Evolutionary conservation across 2,329 filamentous ascomycete genomes (phyloP).

Genomic region (Alternaria ethzedia): DNA sequence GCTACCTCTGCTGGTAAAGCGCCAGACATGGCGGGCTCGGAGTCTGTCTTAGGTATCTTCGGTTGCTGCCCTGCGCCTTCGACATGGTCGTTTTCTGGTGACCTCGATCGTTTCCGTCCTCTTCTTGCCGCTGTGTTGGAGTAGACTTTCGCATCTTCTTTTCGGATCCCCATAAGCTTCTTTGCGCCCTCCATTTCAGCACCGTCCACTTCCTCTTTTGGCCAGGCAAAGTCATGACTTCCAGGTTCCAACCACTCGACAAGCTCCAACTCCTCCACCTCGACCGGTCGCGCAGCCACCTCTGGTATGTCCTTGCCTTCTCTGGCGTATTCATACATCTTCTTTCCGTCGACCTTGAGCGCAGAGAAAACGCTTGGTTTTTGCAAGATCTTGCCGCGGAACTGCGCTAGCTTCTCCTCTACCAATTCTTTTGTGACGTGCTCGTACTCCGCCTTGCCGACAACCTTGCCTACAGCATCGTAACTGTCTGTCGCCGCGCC

Average conservation of each 20-base stretch:
- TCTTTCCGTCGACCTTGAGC: conserved; percentile 90
- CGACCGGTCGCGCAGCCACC: conserved; percentile 80
- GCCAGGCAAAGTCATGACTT: conserved; percentile 79
- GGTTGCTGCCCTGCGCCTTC: conserved; percentile 25
- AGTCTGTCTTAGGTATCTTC: conserved; percentile 35
- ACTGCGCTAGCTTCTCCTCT: conserved; percentile 75
- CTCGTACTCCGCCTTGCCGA: conserved; percentile 75
- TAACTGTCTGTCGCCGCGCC: conserved; percentile 93
- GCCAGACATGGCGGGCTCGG: conserved; percentile 43
- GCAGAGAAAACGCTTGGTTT: conserved; percentile 92
- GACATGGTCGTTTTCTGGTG: conserved; percentile 16
- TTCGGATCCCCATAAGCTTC: conserved; percentile 60
- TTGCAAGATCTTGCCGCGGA: conserved; percentile 85
- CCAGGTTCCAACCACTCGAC: conserved; percentile 85
- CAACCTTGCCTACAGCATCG: conserved; percentile 82
- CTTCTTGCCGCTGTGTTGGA: conserved; percentile 34
- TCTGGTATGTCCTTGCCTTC: conserved; percentile 88
- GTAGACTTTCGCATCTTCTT: conserved; percentile 32
- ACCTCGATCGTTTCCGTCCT: conserved; percentile 29
- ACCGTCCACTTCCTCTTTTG: conserved; percentile 75
- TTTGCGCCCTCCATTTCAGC: conserved; percentile 79
- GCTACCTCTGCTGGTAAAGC: conserved; percentile 31
- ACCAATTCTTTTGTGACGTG: conserved; percentile 82
- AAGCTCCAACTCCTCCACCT: conserved; percentile 78
- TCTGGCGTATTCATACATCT: conserved; percentile 93